A percentile compares a stretch with the other conserved stretches of the same genome.
These are phyloP conservation scores for Coniosporium tulheliwenetii DNA, from an alignment of 2,329 filamentous ascomycete species.

Conservation along the genomic window DNA sequence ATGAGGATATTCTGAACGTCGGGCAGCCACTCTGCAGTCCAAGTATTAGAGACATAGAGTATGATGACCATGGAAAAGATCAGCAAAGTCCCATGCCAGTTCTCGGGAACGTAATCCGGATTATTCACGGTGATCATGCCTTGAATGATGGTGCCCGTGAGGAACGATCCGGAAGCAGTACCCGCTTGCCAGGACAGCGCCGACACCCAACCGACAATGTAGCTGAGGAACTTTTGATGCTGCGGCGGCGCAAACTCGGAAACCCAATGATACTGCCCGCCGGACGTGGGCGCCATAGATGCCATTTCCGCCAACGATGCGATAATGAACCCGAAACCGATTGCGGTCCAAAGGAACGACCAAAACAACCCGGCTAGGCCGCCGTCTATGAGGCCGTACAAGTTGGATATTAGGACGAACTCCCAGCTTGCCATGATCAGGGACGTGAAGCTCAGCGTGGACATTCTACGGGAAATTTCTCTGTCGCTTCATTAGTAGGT, in stretches of 20 bases:
- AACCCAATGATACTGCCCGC: conserved; percentile 18
- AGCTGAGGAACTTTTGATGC: conserved; percentile 27
- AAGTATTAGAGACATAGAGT: conserved; percentile 19
- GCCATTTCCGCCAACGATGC: conserved; percentile 18
- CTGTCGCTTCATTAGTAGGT: conserved; percentile 7
- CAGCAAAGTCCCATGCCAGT: conserved; percentile 11
- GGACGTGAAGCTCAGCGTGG: conserved; percentile 37
- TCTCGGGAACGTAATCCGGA: conserved; percentile 5
- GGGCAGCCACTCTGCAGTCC: conserved; percentile 16
- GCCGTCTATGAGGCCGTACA: conserved; percentile 12
- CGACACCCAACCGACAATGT: conserved; percentile 14
- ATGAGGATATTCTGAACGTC: conserved; percentile 18
- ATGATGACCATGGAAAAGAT: conserved; percentile 12
- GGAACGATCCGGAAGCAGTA: conserved; percentile 1
- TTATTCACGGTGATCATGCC: conserved; percentile 14
- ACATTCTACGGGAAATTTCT: conserved; percentile 34
- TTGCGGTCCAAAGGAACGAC: conserved; percentile 11
- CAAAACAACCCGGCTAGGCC: conserved; percentile 14
- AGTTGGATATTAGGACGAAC: conserved; percentile 22
- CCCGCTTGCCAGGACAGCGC: conserved; percentile 12
- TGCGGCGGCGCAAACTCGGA: conserved; percentile 25
- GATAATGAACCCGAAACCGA: conserved; percentile 15
- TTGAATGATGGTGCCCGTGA: conserved; percentile 13
- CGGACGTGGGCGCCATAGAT: conserved; percentile 15
- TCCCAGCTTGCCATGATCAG: conserved; percentile 41